These are phyloP conservation scores for Penicillium riverlandense DNA, from an alignment of 495 filamentous ascomycete genomes.

Conservation along the genomic window DNA sequence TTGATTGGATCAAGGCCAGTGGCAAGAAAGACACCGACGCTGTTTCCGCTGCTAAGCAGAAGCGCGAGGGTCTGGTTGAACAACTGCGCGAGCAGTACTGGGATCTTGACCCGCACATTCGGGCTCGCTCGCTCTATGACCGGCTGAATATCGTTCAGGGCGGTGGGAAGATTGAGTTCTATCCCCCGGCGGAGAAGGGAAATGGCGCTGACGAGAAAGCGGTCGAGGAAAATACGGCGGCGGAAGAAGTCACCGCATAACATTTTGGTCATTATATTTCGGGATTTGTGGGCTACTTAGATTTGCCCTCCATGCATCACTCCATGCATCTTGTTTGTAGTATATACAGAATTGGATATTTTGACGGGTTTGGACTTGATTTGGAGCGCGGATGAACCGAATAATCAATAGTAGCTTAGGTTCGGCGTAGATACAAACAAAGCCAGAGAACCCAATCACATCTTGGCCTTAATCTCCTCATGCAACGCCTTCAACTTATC, in stretches of 20 bases:
- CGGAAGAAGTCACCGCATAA: slow-evolving; percentile 11
- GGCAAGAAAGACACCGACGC: slow-evolving; percentile 38
- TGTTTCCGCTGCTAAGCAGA: slow-evolving; percentile 43
- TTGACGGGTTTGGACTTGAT: neutral
- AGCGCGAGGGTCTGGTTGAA: slow-evolving; percentile 53
- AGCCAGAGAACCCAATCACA: slow-evolving; percentile 44
- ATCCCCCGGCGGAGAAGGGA: slow-evolving; percentile 34
- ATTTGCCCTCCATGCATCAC: neutral
- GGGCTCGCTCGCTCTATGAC: slow-evolving; percentile 69
- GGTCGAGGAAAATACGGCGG: slow-evolving; percentile 11
- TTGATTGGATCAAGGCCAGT: slow-evolving; percentile 56
- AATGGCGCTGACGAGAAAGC: no score
- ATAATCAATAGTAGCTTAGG: no score
- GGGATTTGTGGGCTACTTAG: no score
- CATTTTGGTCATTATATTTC: neutral
- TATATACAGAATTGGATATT: neutral
- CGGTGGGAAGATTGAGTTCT: slow-evolving; percentile 63
- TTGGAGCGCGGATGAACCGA: no score
- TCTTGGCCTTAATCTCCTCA: slow-evolving; percentile 82
- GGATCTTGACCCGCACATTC: slow-evolving; percentile 68
- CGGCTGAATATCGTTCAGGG: slow-evolving; percentile 59
- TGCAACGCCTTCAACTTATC: slow-evolving; percentile 70
- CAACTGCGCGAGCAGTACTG: slow-evolving; percentile 73
- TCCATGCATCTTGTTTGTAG: neutral
- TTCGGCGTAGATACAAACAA: neutral